phyloP scores from a whole-genome alignment of 208 protist genomes.

The Blastocrithidia nonstop region DNA sequence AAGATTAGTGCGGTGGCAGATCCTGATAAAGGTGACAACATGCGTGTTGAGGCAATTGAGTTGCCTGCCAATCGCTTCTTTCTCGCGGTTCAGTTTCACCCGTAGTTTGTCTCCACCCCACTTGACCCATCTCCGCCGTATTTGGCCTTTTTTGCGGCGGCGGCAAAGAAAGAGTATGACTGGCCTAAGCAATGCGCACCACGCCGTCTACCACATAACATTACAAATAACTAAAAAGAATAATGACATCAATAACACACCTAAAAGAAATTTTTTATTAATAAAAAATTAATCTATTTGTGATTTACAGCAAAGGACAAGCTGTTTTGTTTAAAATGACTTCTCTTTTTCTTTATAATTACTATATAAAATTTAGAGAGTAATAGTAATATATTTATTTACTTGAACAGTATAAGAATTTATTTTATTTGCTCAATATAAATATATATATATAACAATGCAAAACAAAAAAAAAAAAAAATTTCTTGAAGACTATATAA shows the following conservation, averaged over 20 bases:
- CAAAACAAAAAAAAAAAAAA: too few species aligned
- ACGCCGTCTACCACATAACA: conserved; percentile 20
- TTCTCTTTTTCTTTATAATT: too few species aligned
- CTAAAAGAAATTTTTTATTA: neutral
- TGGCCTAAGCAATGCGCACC: conserved; percentile 30
- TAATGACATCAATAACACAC: neutral
- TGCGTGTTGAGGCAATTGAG: conserved; percentile 85
- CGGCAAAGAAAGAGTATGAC: conserved; percentile 36
- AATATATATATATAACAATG: too few species aligned
- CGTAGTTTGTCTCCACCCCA: conserved; percentile 94
- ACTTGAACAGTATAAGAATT: too few species aligned
- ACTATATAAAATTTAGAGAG: too few species aligned
- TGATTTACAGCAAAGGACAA: conserved; percentile 1
- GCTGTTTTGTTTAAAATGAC: too few species aligned
- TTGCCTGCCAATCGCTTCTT: conserved; percentile 75
- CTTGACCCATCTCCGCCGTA: conserved; percentile 93
- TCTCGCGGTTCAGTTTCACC: conserved; percentile 96
- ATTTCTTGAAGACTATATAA: too few species aligned
- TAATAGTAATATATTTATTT: too few species aligned
- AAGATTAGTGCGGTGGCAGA: conserved; percentile 83
- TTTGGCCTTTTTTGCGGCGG: conserved; percentile 90
- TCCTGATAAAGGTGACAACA: conserved; percentile 70
- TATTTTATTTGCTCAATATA: too few species aligned
- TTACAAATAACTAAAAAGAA: neutral
- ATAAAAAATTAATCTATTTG: neutral